Evolutionary conservation across 192 early-diverging fungal genomes (phyloP).

Genomic region (Chytriomyces confervae): DNA sequence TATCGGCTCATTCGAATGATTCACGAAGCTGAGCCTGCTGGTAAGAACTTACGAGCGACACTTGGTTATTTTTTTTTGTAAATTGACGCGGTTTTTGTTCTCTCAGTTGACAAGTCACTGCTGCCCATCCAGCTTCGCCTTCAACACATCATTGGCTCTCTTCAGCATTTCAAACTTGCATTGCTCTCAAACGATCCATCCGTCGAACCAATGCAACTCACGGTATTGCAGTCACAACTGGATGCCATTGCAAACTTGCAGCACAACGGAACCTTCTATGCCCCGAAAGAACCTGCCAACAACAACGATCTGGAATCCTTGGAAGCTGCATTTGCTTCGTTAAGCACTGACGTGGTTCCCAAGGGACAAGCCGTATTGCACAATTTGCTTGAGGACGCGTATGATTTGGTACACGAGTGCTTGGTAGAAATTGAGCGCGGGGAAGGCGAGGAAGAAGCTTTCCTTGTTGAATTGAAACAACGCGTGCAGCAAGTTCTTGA

Average conservation of each 20-base stretch:
- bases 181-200: not conserved
- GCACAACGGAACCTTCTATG: constrained; percentile 36
- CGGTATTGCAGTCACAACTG: constrained; percentile 37
- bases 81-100: not conserved
- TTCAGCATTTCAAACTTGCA: constrained; percentile 26
- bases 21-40: constrained; percentile 34
- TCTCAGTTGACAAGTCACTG: constrained; percentile 30
- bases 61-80: not conserved
- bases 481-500: not conserved
- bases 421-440: constrained; percentile 30
- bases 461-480: not conserved
- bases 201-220: constrained; percentile 38
- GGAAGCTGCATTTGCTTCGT: not conserved
- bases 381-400: constrained; percentile 43
- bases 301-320: not conserved
- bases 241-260: constrained; percentile 34
- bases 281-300: not conserved
- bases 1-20: constrained; percentile 39
- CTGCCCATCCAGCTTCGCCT: constrained; percentile 33
- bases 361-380: constrained; percentile 36
- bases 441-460: not conserved
- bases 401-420: constrained; percentile 45
- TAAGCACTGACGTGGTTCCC: constrained; percentile 16
- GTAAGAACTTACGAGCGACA: not conserved
- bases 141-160: constrained; percentile 21